Percentiles rank a stretch among this genome's conserved stretches.
phyloP scores from a whole-genome alignment of 208 protist genomes.

The Endotrypanum monterogeii region DNA sequence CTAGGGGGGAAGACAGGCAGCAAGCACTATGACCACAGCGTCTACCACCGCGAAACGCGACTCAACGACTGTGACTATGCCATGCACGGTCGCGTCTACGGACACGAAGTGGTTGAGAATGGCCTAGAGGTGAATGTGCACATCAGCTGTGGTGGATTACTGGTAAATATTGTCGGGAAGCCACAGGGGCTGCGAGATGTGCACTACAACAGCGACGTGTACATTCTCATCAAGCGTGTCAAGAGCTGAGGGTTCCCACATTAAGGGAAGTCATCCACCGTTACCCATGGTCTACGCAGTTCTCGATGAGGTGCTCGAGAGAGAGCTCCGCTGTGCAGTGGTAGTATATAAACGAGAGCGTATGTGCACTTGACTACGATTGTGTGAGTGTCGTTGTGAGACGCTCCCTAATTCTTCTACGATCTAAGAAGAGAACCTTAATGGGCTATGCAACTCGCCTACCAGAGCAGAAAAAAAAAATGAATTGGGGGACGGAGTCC shows the following conservation, averaged over 20 bases:
- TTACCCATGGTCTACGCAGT: not conserved
- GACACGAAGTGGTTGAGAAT: constrained; percentile 89
- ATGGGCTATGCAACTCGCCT: not conserved
- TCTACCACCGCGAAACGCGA: constrained; percentile 88
- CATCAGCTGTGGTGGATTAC: constrained; percentile 97
- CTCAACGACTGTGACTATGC: constrained; percentile 98
- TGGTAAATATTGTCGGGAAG: constrained; percentile 95
- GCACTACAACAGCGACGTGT: constrained; percentile 91
- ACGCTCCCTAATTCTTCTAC: not conserved
- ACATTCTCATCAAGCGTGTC: constrained; percentile 83
- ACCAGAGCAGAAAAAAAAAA: not conserved
- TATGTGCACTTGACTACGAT: not conserved
- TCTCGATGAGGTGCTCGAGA: not conserved
- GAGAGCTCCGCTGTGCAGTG: not conserved
- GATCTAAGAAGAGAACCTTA: constrained; percentile 1
- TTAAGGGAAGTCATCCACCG: not conserved
- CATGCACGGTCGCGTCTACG: constrained; percentile 97
- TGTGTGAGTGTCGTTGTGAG: not conserved
- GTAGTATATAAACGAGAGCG: not conserved
- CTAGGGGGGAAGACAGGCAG: constrained; percentile 76
- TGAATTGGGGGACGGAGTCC: no score
- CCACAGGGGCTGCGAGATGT: constrained; percentile 86
- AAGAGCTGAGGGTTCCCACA: constrained; percentile 50
- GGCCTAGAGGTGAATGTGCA: constrained; percentile 90
- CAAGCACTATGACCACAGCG: constrained; percentile 90